Percentiles rank a stretch among this genome's conserved stretches.
Conservation (phyloP, 2,329 filamentous ascomycete species). For the Paramyrothecium sp. region DNA sequence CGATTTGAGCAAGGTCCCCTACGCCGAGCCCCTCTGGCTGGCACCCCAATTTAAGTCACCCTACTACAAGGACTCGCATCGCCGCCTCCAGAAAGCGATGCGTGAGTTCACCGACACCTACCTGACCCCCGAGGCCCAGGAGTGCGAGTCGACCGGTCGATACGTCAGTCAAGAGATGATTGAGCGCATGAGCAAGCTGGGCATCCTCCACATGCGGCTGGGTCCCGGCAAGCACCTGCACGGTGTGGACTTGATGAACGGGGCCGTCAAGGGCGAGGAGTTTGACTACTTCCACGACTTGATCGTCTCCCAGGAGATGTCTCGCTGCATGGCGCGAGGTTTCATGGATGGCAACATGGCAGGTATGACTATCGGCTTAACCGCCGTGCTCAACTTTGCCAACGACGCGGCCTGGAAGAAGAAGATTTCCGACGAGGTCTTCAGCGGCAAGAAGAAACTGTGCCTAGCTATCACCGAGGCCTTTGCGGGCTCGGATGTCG, state of each 20-base stretch:
- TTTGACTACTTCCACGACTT: slow-evolving; percentile 89
- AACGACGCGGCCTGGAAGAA: slow-evolving; percentile 65
- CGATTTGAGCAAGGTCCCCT: slow-evolving; percentile 75
- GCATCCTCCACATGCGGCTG: slow-evolving; percentile 77
- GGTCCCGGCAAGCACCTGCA: slow-evolving; percentile 82
- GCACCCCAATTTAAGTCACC: slow-evolving; percentile 73
- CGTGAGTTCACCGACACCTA: slow-evolving; percentile 71
- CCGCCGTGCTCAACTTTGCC: slow-evolving; percentile 78
- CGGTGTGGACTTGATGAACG: slow-evolving; percentile 65
- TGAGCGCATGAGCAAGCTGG: slow-evolving; percentile 71
- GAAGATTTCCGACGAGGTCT: slow-evolving; percentile 67
- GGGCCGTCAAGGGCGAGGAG: slow-evolving; percentile 71
- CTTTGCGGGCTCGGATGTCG: slow-evolving; percentile 79
- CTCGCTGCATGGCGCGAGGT: slow-evolving; percentile 68
- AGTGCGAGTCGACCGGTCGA: slow-evolving; percentile 71
- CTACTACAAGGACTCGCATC: slow-evolving; percentile 77
- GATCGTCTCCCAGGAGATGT: slow-evolving; percentile 71
- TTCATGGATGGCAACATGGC: slow-evolving; percentile 88
- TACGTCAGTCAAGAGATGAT: slow-evolving; percentile 72
- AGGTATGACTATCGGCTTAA: slow-evolving; percentile 80
- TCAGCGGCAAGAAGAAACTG: slow-evolving; percentile 83
- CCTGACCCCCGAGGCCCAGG: slow-evolving; percentile 71
- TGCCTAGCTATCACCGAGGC: slow-evolving; percentile 86
- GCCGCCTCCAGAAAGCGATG: slow-evolving; percentile 64
- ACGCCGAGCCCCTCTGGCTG: slow-evolving; percentile 84